phyloP scores from a whole-genome alignment of 768 basidiomycete genomes.

The Amanita pseudoporphyria region DNA sequence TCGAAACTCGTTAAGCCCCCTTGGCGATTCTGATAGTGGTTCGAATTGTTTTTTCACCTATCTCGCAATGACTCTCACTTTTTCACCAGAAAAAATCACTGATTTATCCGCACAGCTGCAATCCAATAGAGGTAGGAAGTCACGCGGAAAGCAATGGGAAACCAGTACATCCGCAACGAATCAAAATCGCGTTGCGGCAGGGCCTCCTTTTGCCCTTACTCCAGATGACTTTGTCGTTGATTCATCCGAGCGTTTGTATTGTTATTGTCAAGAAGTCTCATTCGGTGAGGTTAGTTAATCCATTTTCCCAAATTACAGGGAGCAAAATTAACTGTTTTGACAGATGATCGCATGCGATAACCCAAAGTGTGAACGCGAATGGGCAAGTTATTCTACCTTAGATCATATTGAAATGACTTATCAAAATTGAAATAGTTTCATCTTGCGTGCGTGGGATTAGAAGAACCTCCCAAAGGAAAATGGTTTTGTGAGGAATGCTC shows the following conservation, averaged over 20 bases:
- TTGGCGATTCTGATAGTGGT: constrained; percentile 5
- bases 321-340: neutral
- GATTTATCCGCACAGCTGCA: neutral
- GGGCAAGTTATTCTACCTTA: constrained; percentile 45
- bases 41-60: neutral
- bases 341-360: constrained; percentile 89
- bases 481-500: constrained; percentile 72
- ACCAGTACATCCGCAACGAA: neutral
- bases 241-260: constrained; percentile 56
- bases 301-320: constrained; percentile 6
- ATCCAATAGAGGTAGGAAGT: neutral
- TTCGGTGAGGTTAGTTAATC: constrained; percentile 59
- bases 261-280: constrained; percentile 72
- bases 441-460: constrained; percentile 53
- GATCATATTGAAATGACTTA: neutral
- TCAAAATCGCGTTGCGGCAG: neutral
- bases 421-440: constrained; percentile 47
- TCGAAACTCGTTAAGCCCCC: constrained; percentile 16
- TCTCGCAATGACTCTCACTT: neutral
- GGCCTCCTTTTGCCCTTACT: constrained; percentile 2
- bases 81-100: neutral
- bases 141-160: neutral
- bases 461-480: constrained; percentile 46
- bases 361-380: constrained; percentile 62
- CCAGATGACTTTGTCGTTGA: constrained; percentile 18